Conservation (phyloP, 495 filamentous ascomycete species). For the Astrocystis sublimbata region DNA sequence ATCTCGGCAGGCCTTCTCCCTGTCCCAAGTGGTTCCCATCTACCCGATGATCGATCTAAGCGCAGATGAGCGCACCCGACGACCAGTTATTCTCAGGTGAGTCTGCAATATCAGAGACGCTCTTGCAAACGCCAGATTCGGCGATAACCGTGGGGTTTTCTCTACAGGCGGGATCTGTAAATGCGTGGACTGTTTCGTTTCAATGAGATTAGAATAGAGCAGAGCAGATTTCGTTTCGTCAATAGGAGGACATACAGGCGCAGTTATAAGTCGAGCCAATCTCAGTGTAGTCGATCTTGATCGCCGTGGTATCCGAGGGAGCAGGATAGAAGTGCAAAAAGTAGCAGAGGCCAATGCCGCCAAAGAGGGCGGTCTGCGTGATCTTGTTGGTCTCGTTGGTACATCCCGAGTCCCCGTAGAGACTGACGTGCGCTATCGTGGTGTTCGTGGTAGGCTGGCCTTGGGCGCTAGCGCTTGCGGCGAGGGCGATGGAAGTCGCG, state of each 20-base stretch:
- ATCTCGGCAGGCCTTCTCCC: not conserved
- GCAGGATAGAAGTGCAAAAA: slow-evolving; percentile 11
- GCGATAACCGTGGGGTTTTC: slow-evolving; percentile 8
- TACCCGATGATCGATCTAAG: slow-evolving; percentile 10
- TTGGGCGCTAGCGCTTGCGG: slow-evolving; percentile 11
- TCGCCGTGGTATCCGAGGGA: slow-evolving; percentile 4
- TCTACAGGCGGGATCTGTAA: slow-evolving; percentile 7
- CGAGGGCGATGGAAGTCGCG: slow-evolving; percentile 13
- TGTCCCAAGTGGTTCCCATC: not conserved
- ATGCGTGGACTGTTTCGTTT: slow-evolving; percentile 14
- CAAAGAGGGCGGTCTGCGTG: slow-evolving; percentile 7
- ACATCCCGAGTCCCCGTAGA: slow-evolving; percentile 14
- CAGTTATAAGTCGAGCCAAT: slow-evolving; percentile 3
- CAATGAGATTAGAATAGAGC: slow-evolving; percentile 10
- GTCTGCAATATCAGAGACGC: slow-evolving; percentile 11
- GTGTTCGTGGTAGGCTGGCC: not conserved
- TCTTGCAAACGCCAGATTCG: slow-evolving; percentile 5
- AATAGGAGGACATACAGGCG: slow-evolving; percentile 4
- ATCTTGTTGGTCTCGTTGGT: slow-evolving; percentile 11
- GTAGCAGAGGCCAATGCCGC: slow-evolving; percentile 15
- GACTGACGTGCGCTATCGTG: slow-evolving; percentile 5
- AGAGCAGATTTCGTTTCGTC: not conserved
- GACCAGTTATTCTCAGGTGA: not conserved
- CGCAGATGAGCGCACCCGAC: slow-evolving; percentile 9
- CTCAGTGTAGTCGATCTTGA: slow-evolving; percentile 15